These are phyloP conservation scores for Rhodotorula diobovata DNA, from an alignment of 768 basidiomycete species.

Conservation along the genomic window DNA sequence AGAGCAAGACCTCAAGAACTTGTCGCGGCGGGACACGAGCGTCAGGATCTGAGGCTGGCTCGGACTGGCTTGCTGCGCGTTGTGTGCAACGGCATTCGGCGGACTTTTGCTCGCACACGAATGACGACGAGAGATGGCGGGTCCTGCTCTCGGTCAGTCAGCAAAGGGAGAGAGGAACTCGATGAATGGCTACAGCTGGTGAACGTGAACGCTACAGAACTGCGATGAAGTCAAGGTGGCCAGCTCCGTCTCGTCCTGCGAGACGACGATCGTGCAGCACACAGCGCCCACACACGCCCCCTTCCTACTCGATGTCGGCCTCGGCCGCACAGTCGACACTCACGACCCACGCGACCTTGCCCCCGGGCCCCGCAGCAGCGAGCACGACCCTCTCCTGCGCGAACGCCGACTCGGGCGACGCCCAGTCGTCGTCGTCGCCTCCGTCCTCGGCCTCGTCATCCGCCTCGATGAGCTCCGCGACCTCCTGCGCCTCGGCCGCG, in stretches of 20 bases:
- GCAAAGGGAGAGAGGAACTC: neutral
- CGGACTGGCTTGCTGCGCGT: too few species aligned
- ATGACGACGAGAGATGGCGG: too few species aligned
- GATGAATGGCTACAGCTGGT: neutral
- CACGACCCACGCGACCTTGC: slow-evolving; percentile 9
- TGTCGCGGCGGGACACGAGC: slow-evolving; percentile 2
- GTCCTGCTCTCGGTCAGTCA: too few species aligned
- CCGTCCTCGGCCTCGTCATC: neutral
- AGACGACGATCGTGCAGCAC: too few species aligned
- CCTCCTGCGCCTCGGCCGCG: neutral
- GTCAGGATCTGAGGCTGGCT: slow-evolving; percentile 2
- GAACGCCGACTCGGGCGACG: neutral
- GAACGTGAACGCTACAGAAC: neutral
- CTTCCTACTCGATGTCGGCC: neutral
- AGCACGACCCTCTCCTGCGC: neutral
- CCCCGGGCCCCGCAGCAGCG: neutral
- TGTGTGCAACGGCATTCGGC: too few species aligned
- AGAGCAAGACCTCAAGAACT: slow-evolving; percentile 13
- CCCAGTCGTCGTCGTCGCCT: neutral
- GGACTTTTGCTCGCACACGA: too few species aligned
- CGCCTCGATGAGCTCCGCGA: neutral
- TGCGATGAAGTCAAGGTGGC: too few species aligned
- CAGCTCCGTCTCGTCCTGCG: too few species aligned
- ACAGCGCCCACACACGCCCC: neutral
- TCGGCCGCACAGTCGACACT: slow-evolving; percentile 24